Percentiles rank a stretch among this genome's conserved stretches.
Conservation (phyloP, 768 basidiomycete species). For the Podaxis rugospora region DNA sequence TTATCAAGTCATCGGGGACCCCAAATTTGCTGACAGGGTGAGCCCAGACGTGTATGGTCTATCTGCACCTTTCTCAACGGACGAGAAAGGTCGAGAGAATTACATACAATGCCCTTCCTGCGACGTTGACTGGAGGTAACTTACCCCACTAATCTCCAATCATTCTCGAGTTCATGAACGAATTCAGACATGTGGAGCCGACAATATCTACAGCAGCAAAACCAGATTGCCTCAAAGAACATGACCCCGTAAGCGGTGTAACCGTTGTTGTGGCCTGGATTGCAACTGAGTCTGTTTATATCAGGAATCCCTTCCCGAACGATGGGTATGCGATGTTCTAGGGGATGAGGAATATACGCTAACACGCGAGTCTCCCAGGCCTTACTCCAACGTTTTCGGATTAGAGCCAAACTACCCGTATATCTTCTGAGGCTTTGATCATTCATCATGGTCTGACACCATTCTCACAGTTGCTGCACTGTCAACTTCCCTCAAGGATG, state of each 20-base stretch:
- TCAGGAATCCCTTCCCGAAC: constrained; percentile 49
- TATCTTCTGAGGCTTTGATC: constrained; percentile 9
- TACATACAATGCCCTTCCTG: constrained; percentile 48
- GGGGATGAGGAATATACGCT: neutral
- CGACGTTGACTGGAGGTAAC: constrained; percentile 40
- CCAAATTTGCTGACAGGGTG: constrained; percentile 46
- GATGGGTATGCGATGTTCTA: constrained; percentile 36
- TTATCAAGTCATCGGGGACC: constrained; percentile 52
- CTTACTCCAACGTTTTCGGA: constrained; percentile 48
- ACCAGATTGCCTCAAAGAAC: constrained; percentile 52
- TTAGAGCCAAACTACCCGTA: constrained; percentile 48
- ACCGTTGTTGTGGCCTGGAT: neutral
- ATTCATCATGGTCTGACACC: too few relatives aligned
- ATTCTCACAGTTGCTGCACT: constrained; percentile 37
- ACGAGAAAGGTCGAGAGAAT: constrained; percentile 36
- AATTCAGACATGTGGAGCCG: constrained; percentile 50
- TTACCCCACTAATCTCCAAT: neutral
- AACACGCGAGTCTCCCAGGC: constrained; percentile 19
- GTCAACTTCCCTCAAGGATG: constrained; percentile 52
- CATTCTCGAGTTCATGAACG: neutral
- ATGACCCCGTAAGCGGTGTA: constrained; percentile 39
- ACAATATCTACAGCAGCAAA: constrained; percentile 57
- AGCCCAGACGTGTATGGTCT: constrained; percentile 8
- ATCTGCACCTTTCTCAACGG: neutral
- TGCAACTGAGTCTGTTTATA: neutral